Percentiles rank a stretch among this genome's conserved stretches.
These are phyloP conservation scores for Acacia acuminata DNA, from an alignment of 306 rosid genomes.

Conservation along the genomic window DNA sequence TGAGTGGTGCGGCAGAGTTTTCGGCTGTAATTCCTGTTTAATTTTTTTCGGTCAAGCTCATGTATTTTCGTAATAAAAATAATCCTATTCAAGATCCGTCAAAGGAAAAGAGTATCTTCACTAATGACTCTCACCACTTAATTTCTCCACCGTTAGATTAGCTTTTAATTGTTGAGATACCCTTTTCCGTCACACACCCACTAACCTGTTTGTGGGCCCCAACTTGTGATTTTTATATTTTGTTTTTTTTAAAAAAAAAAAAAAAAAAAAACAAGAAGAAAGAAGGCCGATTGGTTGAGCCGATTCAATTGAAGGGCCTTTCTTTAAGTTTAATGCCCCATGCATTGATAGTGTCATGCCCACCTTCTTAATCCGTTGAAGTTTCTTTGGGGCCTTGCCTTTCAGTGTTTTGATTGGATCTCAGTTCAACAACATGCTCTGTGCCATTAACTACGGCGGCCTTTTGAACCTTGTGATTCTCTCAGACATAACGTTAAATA, in stretches of 20 bases:
- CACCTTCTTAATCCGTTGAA: no score
- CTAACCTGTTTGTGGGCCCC: no score
- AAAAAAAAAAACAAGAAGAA: no score
- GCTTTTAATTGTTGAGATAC: no score
- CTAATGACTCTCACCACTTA: no score
- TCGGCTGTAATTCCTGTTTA: not conserved
- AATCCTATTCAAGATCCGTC: rapidly evolving
- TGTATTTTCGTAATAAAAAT: no score
- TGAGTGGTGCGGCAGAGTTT: not conserved
- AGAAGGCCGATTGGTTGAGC: not conserved
- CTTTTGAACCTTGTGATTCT: not conserved
- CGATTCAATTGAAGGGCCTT: not conserved
- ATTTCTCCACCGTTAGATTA: no score
- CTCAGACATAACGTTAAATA: not conserved
- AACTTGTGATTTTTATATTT: not conserved
- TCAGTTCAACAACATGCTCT: not conserved
- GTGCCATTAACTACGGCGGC: not conserved
- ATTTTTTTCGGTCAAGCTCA: no score
- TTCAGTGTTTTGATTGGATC: not conserved
- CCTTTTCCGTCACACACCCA: no score
- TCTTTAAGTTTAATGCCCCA: not conserved
- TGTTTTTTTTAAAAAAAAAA: no score
- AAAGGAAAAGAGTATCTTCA: no score
- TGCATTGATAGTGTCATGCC: not conserved
- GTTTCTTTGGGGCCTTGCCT: not conserved